Evolutionary conservation across 305 asterid species (phyloP), one percentile per base, ranked within the genome.

Genomic region (Ilex paraguariensis): DNA sequence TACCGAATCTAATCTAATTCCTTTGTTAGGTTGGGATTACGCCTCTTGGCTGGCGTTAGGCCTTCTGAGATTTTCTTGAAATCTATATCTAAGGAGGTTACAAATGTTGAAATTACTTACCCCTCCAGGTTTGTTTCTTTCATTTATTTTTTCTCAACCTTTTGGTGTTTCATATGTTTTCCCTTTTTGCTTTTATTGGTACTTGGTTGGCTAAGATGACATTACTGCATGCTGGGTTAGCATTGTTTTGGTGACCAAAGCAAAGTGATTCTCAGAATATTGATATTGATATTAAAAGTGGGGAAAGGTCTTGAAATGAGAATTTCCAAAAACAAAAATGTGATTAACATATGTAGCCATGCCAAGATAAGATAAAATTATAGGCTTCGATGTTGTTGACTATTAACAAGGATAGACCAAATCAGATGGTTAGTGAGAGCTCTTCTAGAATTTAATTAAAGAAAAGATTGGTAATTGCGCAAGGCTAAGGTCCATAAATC

Each of bases 21-120:
- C 5, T 46, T 46, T 46, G 52, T 14, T 77, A 92, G 98, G 74
- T 61, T 93, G 60, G 99, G 99, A 44, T 42, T 93, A 84, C 78
- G 75, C 77, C 84, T 93, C 69, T 65, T 93, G 76, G 86, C 97
- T 8, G 78, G 95, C 21, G 95, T 93, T 56, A 93, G 84, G 77
- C 97, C 99, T n/a, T 84, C 96, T 1, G 96, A 90, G 82, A 81
- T 84, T 55, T 84, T 92, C 73, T 87, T 92, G 84, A 89, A 87
- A 77, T 89, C 98, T 55, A 87, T 92, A 59, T 84, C 97, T 1
- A 92, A 92, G 84, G 96, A 89, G 65, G 77, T 75, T 36, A 63
- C 73, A 45, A 64, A 67, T 54, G 73, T 90, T 60, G 98, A 87
- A 66, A 77, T 92, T 61, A 74, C 81, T n/a, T 87, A 86, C 60